These are phyloP conservation scores for Orobanche coerulescens DNA, from an alignment of 257 asterid genomes.

Conservation along the genomic window DNA sequence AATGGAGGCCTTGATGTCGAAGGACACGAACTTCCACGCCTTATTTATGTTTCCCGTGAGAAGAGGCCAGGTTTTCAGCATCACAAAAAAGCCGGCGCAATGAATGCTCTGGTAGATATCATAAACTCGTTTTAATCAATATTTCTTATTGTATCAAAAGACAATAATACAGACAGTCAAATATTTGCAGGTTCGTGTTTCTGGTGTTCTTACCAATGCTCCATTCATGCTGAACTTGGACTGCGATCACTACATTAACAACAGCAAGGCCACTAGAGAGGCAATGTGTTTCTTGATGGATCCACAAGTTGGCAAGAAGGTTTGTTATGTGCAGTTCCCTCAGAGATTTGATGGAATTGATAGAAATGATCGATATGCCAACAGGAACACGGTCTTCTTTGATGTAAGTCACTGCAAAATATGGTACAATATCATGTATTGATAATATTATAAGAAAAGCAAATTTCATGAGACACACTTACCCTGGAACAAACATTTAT, in stretches of 20 bases:
- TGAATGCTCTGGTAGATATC: slow-evolving; percentile 83
- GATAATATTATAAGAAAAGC: no score
- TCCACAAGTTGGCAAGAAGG: slow-evolving; percentile 75
- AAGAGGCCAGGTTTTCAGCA: slow-evolving; percentile 96
- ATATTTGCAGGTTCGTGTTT: slow-evolving; percentile 68
- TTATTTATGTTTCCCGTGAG: slow-evolving; percentile 97
- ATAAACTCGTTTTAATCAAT: background rate
- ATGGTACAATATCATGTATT: no score
- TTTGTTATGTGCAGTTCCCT: slow-evolving; percentile 95
- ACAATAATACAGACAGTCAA: background rate
- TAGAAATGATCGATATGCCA: slow-evolving; percentile 87
- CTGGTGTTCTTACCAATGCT: slow-evolving; percentile 96
- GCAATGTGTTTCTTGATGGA: slow-evolving; percentile 99
- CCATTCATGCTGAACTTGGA: slow-evolving; percentile 99
- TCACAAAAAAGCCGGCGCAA: slow-evolving; percentile 97
- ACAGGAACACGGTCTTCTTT: slow-evolving; percentile 94
- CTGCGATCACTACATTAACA: slow-evolving; percentile 91
- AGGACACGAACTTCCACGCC: slow-evolving; percentile 93
- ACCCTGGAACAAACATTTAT: no score
- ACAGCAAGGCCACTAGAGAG: slow-evolving; percentile 92
- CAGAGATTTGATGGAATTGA: slow-evolving; percentile 99
- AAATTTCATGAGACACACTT: no score
- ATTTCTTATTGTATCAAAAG: background rate
- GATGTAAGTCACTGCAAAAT: slow-evolving; percentile 51
- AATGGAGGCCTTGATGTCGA: slow-evolving; percentile 86